These are phyloP conservation scores for Mycosphaerelloides madeirae DNA, from an alignment of 2,329 filamentous ascomycete species.

Conservation along the genomic window DNA sequence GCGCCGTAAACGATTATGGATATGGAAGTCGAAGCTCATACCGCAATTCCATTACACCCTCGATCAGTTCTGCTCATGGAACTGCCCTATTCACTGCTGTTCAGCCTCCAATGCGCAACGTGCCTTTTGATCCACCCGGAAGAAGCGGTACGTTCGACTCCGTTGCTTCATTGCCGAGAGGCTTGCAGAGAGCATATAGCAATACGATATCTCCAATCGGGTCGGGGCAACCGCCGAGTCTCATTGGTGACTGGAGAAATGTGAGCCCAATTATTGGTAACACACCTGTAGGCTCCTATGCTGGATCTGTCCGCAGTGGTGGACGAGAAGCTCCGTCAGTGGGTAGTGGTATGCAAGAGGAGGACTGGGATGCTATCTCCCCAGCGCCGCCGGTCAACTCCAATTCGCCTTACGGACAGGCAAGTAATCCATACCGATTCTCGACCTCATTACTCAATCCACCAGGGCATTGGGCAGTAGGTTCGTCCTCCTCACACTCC, in stretches of 20 bases:
- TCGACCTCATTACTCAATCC: slow-evolving; percentile 26
- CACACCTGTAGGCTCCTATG: slow-evolving; percentile 4
- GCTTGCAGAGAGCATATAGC: slow-evolving; percentile 30
- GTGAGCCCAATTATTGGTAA: slow-evolving; percentile 20
- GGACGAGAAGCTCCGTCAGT: background rate
- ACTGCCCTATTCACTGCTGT: slow-evolving; percentile 5
- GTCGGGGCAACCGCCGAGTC: slow-evolving; percentile 16
- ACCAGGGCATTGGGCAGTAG: slow-evolving; percentile 20
- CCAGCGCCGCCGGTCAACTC: slow-evolving; percentile 3
- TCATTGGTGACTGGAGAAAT: slow-evolving; percentile 27
- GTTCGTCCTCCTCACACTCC: slow-evolving; percentile 14
- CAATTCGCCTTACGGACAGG: slow-evolving; percentile 8
- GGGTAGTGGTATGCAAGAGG: slow-evolving; percentile 10
- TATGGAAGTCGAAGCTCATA: no score
- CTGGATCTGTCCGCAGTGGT: background rate
- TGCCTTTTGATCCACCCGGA: slow-evolving; percentile 3
- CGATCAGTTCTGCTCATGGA: background rate
- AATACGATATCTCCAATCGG: slow-evolving; percentile 25
- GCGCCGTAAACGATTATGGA: no score
- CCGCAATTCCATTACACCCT: background rate
- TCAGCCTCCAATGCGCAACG: background rate
- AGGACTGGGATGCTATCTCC: slow-evolving; percentile 20
- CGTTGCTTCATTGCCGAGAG: slow-evolving; percentile 22
- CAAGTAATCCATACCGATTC: slow-evolving; percentile 16
- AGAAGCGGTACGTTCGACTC: slow-evolving; percentile 15